Evolutionary conservation across 1,139 yeast genomes (phyloP), one percentile per base, ranked within the genome.

Genomic region (Trichomonascaceae sp.): DNA sequence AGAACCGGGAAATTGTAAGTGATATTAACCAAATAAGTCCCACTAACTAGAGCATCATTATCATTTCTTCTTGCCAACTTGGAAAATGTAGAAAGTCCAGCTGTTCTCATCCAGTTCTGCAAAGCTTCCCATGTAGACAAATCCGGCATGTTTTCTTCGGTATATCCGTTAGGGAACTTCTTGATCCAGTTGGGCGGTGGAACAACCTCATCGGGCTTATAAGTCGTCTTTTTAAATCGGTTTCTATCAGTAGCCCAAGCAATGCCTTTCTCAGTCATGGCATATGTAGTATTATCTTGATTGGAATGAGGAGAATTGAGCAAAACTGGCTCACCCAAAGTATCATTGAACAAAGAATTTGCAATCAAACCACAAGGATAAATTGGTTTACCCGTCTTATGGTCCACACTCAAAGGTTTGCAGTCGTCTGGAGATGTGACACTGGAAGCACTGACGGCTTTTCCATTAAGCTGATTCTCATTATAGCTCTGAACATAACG

Each of bases 281-380:
- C 62, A 70, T 81, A 91, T 55, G 85, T 80, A 30, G 69, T 69
- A 52, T 63, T 63, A n/a, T 54, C 61, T 43, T 56, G 51, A 43
- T 52, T 54, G 19, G 50, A 45, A 0, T 81, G 72, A 9, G 73
- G 73, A 3, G 63, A 58, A 58, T 81, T 81, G 44, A 79, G 79
- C 50, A 75, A 78, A 8, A 73, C 66, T 3, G 87, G 81, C 13
- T 75, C 68, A 2, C 81, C 66, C 64, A 77, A 85, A 1, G 97
- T 85, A 66, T 93, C 99, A 70, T 95, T 93, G 74, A 93, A 93
- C 66, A 83, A 70, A 0, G 98, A 86, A 71, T 93, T 93, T 52
- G 99, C 97, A 67, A 93, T 91, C 58, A 93, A 76, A 0, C 99
- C 99, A 73, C 99, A 93, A 8, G 99, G 99, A 68, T 93, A 93